Conservation (phyloP, 176 grass and related monocot genomes). For the Eleusine coracana region DNA sequence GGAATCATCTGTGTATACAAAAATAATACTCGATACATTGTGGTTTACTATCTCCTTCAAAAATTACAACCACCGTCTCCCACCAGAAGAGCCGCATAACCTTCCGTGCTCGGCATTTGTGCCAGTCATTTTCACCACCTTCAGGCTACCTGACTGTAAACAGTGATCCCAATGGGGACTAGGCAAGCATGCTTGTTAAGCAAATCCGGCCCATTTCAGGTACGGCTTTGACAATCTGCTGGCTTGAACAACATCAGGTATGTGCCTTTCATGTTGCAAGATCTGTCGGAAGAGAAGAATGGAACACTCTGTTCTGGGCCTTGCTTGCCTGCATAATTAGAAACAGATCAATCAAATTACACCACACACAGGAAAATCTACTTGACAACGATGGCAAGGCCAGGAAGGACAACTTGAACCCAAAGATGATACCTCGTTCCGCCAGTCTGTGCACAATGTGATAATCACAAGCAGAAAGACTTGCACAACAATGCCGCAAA, state of each 20-base stretch:
- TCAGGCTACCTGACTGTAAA: too few relatives aligned
- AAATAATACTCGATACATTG: too few relatives aligned
- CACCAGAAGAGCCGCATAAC: too few relatives aligned
- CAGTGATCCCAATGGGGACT: too few relatives aligned
- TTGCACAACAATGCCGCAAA: constrained; percentile 63
- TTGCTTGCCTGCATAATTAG: neutral
- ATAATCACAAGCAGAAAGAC: constrained; percentile 47
- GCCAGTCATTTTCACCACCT: too few relatives aligned
- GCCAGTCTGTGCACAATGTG: constrained; percentile 65
- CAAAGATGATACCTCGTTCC: constrained; percentile 56
- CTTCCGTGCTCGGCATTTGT: too few relatives aligned
- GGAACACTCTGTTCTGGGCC: neutral
- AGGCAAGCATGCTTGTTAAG: too few relatives aligned
- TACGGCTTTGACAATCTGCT: neutral
- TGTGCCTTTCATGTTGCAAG: neutral
- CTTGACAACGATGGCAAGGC: too few relatives aligned
- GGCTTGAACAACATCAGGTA: neutral
- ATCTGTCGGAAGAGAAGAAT: neutral
- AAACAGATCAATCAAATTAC: neutral
- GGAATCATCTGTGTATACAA: too few relatives aligned
- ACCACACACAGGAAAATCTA: neutral
- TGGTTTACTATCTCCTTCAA: too few relatives aligned
- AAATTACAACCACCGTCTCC: too few relatives aligned
- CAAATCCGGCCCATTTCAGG: neutral
- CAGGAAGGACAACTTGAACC: neutral